Conservation (phyloP, 495 filamentous ascomycete genomes). For the Opeltia flavorubescens region DNA sequence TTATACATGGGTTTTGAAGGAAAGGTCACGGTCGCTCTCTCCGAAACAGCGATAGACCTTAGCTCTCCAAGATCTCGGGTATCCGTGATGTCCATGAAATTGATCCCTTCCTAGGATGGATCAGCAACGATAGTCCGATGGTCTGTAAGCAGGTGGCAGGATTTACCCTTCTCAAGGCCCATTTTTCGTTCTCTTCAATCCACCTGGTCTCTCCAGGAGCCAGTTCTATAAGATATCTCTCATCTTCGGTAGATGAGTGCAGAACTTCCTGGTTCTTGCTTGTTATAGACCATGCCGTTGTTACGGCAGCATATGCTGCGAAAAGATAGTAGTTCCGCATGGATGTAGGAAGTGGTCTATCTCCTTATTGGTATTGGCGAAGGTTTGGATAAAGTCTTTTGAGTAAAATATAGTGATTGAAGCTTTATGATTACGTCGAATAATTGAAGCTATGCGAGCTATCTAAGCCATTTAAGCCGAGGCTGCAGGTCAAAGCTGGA, state of each 20-base stretch:
- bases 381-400: background rate
- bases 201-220: conserved; percentile 68
- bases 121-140: conserved; percentile 7
- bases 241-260: conserved; percentile 10
- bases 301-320: background rate
- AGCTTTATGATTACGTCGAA: background rate
- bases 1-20: conserved; percentile 54
- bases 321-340: conserved; percentile 1
- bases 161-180: conserved; percentile 70
- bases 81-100: conserved; percentile 93
- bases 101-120: conserved; percentile 51
- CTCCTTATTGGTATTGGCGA: too few species aligned
- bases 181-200: conserved; percentile 92
- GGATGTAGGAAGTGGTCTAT: too few species aligned
- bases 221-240: conserved; percentile 73
- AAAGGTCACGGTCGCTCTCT: conserved; percentile 37
- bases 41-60: conserved; percentile 18
- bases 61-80: conserved; percentile 20
- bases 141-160: background rate
- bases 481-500: too few species aligned
- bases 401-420: background rate
- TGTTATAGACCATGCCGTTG: background rate
- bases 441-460: background rate
- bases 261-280: conserved; percentile 8
- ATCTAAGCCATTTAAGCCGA: too few species aligned